phyloP scores from a whole-genome alignment of 192 early-diverging fungal genomes.

The Pecoramyces ruminantium region DNA sequence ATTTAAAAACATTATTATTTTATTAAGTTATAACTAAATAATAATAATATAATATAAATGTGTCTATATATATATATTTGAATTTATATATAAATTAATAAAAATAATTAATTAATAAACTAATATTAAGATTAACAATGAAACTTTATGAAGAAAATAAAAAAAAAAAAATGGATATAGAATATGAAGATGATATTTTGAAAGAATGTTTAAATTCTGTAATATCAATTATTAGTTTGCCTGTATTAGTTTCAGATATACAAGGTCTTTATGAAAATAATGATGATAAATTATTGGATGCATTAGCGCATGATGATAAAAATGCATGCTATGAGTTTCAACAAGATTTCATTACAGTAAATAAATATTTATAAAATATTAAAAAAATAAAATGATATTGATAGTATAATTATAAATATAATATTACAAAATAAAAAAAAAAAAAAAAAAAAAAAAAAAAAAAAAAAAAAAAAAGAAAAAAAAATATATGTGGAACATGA shows the following conservation, averaged over 20 bases:
- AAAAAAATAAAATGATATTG: no score
- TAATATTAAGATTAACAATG: background rate
- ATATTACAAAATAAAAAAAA: no score
- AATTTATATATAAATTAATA: no score
- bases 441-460: no score
- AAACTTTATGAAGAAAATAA: background rate
- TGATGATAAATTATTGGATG: background rate
- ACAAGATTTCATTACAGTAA: background rate
- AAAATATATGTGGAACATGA: no score
- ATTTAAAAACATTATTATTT: no score
- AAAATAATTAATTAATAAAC: no score
- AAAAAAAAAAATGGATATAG: background rate
- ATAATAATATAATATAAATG: background rate
- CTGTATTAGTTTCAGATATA: background rate
- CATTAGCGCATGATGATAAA: background rate
- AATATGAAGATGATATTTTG: background rate
- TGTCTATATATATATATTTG: no score
- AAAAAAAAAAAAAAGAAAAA: no score
- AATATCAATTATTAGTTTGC: background rate
- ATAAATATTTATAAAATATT: no score
- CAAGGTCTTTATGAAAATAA: background rate
- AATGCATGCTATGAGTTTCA: background rate
- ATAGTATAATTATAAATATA: no score
- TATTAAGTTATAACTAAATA: no score
- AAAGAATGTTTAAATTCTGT: background rate